phyloP scores from a whole-genome alignment of 2,329 filamentous ascomycete species.

The Penicillium sp. region DNA sequence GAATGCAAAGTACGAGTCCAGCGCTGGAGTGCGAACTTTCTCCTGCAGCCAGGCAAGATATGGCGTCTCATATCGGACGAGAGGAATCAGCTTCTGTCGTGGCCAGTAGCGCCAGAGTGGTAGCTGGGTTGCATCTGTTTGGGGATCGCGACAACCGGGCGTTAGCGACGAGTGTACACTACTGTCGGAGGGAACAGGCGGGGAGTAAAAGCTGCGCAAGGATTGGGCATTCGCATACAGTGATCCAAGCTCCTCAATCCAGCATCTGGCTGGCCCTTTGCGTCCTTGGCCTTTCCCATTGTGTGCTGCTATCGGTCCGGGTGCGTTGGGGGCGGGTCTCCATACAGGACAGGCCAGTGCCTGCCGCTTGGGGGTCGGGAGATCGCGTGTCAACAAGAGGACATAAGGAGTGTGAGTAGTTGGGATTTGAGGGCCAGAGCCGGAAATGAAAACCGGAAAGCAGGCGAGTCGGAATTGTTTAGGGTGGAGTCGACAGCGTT shows the following conservation, averaged over 20 bases:
- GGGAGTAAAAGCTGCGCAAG: neutral
- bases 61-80: conserved; percentile 92
- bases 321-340: conserved; percentile 19
- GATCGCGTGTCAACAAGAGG: conserved; percentile 11
- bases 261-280: conserved; percentile 54
- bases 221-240: conserved; percentile 49
- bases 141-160: conserved; percentile 1
- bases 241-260: conserved; percentile 79
- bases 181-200: neutral
- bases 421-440: conserved; percentile 13
- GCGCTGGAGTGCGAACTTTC: conserved; percentile 73
- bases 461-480: neutral
- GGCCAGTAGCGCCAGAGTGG: conserved; percentile 86
- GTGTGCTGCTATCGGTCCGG: conserved; percentile 26
- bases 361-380: conserved; percentile 18
- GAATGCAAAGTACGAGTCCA: conserved; percentile 96
- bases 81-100: conserved; percentile 77
- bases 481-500: neutral
- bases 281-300: conserved; percentile 38
- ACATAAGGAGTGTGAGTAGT: conserved; percentile 28
- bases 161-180: conserved; percentile 14
- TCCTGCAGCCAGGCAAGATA: conserved; percentile 87
- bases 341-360: conserved; percentile 29
- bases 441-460: neutral
- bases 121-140: conserved; percentile 74